Conservation (phyloP, 1,139 yeast species). For the Scheffersomyces illinoinensis region DNA sequence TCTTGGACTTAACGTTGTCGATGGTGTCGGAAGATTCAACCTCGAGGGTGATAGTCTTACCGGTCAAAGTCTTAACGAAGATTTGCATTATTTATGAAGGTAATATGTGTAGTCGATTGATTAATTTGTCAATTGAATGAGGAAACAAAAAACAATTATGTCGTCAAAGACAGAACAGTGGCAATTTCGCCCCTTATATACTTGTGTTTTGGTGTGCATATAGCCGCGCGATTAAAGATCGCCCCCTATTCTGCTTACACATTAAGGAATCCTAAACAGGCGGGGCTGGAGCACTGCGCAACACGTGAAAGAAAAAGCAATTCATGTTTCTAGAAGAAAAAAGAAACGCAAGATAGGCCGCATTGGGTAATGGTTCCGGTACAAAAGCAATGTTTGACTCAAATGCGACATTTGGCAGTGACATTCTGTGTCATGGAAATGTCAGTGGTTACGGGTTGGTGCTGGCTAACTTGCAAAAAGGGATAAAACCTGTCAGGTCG, state of each 20-base stretch:
- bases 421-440: not conserved
- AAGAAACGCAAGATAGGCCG: not conserved
- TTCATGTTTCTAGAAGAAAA: slow-evolving; percentile 1
- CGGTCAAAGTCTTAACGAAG: slow-evolving; percentile 72
- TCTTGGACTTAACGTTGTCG: slow-evolving; percentile 91
- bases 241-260: slow-evolving; percentile 9
- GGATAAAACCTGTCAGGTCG: not conserved
- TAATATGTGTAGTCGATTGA: not conserved
- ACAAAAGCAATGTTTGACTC: not conserved
- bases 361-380: not conserved
- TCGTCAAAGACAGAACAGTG: slow-evolving; percentile 6
- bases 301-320: not conserved
- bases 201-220: slow-evolving; percentile 1
- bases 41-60: slow-evolving; percentile 91
- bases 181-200: slow-evolving; percentile 13
- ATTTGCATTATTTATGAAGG: slow-evolving; percentile 21
- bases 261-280: not conserved
- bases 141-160: not conserved
- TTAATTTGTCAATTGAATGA: not conserved
- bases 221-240: slow-evolving; percentile 6
- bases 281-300: not conserved
- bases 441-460: not conserved
- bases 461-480: not conserved
- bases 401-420: not conserved
- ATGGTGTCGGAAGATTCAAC: slow-evolving; percentile 94